Evolutionary conservation across 148 eudicot genomes (phyloP), one percentile per base, ranked within the genome.

Genomic region (Rhododendron vialii): DNA sequence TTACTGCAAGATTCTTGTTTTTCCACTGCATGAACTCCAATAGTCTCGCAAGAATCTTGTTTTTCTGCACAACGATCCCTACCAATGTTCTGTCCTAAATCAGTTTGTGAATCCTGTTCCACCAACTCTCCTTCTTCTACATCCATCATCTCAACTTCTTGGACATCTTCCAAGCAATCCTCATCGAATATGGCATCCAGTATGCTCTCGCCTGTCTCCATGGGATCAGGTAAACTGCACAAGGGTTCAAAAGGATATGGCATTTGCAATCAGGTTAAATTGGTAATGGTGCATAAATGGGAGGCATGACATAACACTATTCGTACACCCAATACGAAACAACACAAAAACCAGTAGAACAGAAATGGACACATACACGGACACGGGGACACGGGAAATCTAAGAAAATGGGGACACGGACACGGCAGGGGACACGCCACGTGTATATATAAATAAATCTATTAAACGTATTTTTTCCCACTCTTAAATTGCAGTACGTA

Each of bases 121-220:
- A 90, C 87, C 78, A 95, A 82, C 90, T 93, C 98, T 47, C 96
- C 98, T 84, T 96, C 98, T 88, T 96, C 98, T 3, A 94, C 85
- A 87, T 95, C 99, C 90, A 93, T 85, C 99, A 95, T 95, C 80
- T 93, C 94, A 69, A 89, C 93, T 91, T 95, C 98, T 13, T 91
- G 90, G 77, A 65, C 84, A 89, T 89, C 94, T 41, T 90, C 96
- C 67, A 89, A 74, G 83, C 89, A 87, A 73, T 86, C 91, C 85
- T 89, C 96, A 48, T 90, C 93, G 33, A 91, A 91, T 69, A 94
- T 87, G 71, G 88, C 86, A 87, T 92, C 96, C 24, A 92, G 86
- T 57, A 94, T 86, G 84, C 92, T 92, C 84, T 91, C 92, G 18
- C 87, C 92, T 81, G 83, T 90, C 53, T 94, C 98, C 98, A 96